Evolutionary conservation across 352 stramenopile species (phyloP), one percentile per base, ranked within the genome.

Genomic region (Pythium dissimile): DNA sequence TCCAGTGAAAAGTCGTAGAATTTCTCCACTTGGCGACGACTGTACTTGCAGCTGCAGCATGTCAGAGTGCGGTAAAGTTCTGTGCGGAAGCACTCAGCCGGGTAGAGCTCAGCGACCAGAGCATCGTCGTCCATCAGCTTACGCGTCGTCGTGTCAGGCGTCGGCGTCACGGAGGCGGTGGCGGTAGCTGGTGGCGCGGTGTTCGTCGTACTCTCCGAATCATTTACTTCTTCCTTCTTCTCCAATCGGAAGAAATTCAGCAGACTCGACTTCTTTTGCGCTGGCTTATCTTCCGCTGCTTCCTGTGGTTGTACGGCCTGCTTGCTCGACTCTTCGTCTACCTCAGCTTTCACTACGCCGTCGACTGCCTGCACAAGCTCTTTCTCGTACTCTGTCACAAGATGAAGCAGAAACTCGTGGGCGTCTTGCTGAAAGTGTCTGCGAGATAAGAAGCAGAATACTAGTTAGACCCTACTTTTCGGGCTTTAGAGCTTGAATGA

Each of bases 1-100:
- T 95, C 86, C 15, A 95, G 61, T 3, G 86, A 94, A 54, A 95
- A 91, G 47, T 95, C 84, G 49, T 91, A 91, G 55, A 94, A 95
- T 31, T 73, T 81, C 57, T 95, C 86, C 8, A 82, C 63, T 51
- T 91, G 71, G 47, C 85, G 86, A 23, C 86, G 79, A 24, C 70
- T 91, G 72, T 93, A 94, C 12, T 70, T 68, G 64, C 86, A 95
- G 24, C 69, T 84, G 16, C 61, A 69, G 62, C 86, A 95, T 4
- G 84, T 90, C 27, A 95, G 73, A 0, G 82, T 92, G 26, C 80
- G 80, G 23, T 80, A 80, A 16, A 95, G 67, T 32, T 92, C 79
- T 2, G 80, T 76, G 24, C 82, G 82, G 63, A 95, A 94, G 51
- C 72, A 90, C 26, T 92, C 78, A 4, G 84, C 82, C 9, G 84